A percentile compares a stretch with the other conserved stretches of the same genome.
Evolutionary conservation across 345 rosid genomes (phyloP).

Genomic region (Hevea brasiliensis): DNA sequence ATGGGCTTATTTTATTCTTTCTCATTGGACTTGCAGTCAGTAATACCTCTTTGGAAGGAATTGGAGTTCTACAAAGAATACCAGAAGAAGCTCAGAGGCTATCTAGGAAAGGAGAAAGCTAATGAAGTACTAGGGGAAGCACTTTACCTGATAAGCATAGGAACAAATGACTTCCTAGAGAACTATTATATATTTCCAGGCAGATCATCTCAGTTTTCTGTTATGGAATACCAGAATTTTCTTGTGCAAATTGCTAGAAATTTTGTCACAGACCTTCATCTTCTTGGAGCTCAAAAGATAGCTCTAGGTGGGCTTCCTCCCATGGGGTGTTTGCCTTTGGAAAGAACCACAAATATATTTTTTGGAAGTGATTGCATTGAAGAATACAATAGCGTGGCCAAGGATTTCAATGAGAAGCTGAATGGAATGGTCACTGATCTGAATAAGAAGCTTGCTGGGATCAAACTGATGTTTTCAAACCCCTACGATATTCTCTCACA

Average conservation of each 20-base stretch:
- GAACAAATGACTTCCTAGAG: constrained; percentile 25
- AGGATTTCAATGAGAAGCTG: constrained; percentile 34
- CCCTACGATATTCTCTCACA: constrained; percentile 41
- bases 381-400: constrained; percentile 15
- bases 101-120: constrained; percentile 14
- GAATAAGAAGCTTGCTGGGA: constrained; percentile 42
- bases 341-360: constrained; percentile 17
- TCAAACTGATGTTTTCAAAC: constrained; percentile 43
- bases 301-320: constrained; percentile 14
- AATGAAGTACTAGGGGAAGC: constrained; percentile 11
- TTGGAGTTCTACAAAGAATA: constrained; percentile 16
- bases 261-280: neutral
- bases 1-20: neutral
- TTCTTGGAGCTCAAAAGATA: constrained; percentile 19
- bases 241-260: constrained; percentile 10
- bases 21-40: constrained; percentile 21
- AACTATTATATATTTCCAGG: constrained; percentile 10
- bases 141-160: constrained; percentile 17
- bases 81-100: constrained; percentile 13
- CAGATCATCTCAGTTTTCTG: constrained; percentile 5
- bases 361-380: constrained; percentile 4
- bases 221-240: constrained; percentile 11
- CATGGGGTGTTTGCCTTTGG: constrained; percentile 24
- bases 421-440: constrained; percentile 31
- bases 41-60: constrained; percentile 18